phyloP scores from a whole-genome alignment of 164 flowering plant genomes.

The Aristolochia contorta region DNA sequence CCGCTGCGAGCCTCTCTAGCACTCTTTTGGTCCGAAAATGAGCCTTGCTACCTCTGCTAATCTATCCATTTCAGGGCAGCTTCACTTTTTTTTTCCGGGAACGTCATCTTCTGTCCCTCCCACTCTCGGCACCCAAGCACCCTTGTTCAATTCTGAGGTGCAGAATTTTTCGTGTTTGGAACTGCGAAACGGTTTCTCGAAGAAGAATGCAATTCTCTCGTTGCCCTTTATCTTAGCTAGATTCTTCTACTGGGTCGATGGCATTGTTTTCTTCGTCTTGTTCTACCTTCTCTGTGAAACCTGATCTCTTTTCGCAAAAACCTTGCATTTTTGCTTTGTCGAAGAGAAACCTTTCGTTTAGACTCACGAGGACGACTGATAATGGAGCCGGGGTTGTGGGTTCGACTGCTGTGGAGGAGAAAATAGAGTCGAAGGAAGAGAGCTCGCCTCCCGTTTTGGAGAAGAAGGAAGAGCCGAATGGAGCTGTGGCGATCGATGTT shows the following conservation, averaged over 20 bases:
- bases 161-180: no score
- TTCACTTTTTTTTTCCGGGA: no score
- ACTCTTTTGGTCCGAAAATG: no score
- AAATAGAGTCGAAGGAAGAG: conserved; percentile 19
- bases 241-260: conserved; percentile 19
- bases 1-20: no score
- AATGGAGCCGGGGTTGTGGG: conserved; percentile 50
- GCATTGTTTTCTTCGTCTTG: conserved; percentile 39
- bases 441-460: conserved; percentile 3
- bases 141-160: no score
- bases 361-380: conserved; percentile 24
- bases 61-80: no score
- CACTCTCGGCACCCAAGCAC: no score
- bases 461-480: conserved; percentile 15
- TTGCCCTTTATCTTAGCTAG: no score
- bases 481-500: conserved; percentile 14
- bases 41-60: no score
- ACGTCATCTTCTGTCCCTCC: no score
- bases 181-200: no score
- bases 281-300: conserved; percentile 24
- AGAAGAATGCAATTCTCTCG: no score
- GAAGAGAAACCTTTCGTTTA: conserved; percentile 14
- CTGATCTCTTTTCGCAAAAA: conserved; percentile 20
- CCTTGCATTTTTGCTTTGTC: conserved; percentile 15
- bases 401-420: conserved; percentile 26